A percentile compares a stretch with the other conserved stretches of the same genome.
Conservation (phyloP, 371 early-diverging fungal genomes). For the Mortierella sp. region DNA sequence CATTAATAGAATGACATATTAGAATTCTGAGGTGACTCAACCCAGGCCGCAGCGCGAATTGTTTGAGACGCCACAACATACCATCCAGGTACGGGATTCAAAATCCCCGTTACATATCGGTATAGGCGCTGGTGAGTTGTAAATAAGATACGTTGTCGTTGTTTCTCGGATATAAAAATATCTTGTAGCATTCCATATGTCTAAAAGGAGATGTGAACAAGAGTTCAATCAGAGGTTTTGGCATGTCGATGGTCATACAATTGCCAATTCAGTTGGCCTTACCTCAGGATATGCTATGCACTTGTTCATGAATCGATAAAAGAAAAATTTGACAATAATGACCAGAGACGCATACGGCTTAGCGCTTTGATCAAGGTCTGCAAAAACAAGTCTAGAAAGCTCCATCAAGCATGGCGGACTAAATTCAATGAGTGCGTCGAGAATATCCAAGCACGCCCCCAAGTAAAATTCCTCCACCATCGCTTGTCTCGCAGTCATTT, state of each 20-base stretch:
- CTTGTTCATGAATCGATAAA: constrained; percentile 60
- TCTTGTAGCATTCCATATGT: constrained; percentile 61
- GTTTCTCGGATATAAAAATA: constrained; percentile 53
- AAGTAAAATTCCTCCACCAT: constrained; percentile 55
- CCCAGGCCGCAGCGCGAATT: not conserved
- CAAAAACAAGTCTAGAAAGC: constrained; percentile 49
- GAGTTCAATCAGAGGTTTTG: not conserved
- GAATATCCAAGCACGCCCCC: constrained; percentile 56
- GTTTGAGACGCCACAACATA: constrained; percentile 9
- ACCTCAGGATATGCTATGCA: constrained; percentile 62
- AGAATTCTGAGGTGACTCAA: not conserved
- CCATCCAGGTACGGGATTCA: constrained; percentile 59
- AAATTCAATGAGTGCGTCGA: constrained; percentile 51
- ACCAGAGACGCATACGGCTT: constrained; percentile 56
- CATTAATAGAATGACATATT: not conserved
- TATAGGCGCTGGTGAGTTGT: constrained; percentile 59
- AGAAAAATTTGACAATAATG: constrained; percentile 60
- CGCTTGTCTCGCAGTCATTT: constrained; percentile 31
- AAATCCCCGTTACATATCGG: constrained; percentile 53
- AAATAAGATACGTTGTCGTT: constrained; percentile 56
- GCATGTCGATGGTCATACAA: not conserved
- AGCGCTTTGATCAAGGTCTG: constrained; percentile 36
- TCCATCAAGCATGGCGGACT: constrained; percentile 55
- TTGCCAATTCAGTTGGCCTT: not conserved
- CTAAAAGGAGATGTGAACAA: constrained; percentile 18